Percentiles rank a stretch among this genome's conserved stretches.
These are phyloP conservation scores for Tetrahymena thermophila DNA, from an alignment of 73 alveolate species.

Conservation along the genomic window DNA sequence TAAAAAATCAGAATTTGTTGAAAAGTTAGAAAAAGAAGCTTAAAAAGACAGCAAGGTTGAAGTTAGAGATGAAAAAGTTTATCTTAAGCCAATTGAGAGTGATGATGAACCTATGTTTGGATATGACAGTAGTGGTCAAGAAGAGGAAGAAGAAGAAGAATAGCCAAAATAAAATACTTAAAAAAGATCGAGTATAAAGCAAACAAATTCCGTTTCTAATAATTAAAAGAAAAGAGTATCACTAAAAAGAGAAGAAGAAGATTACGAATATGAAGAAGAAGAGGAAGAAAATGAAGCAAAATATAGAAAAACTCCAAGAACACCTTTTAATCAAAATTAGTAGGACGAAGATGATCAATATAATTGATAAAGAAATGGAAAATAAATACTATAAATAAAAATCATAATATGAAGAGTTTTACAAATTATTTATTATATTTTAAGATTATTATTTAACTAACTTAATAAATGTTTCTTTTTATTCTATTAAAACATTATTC, in stretches of 20 bases:
- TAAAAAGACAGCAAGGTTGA: neutral
- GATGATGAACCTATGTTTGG: neutral
- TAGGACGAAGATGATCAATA: neutral
- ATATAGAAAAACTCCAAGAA: neutral
- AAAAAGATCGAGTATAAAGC: neutral
- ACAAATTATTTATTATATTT: no score
- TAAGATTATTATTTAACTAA: no score
- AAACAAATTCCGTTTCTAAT: neutral
- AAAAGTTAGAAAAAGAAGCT: neutral
- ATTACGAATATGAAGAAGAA: neutral
- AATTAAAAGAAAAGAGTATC: neutral
- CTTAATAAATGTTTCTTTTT: no score
- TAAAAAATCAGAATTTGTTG: neutral
- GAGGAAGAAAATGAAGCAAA: neutral
- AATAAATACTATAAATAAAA: no score
- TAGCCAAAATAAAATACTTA: neutral
- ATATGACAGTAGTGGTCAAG: neutral
- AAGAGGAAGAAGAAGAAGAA: neutral
- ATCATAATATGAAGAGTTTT: no score
- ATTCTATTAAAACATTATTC: no score
- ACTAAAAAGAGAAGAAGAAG: neutral
- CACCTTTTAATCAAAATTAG: neutral
- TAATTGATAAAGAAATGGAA: neutral
- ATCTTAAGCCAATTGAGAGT: neutral
- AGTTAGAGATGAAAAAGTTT: neutral